phyloP scores from a whole-genome alignment of 768 basidiomycete species.

The Pulveroboletus sp. region DNA sequence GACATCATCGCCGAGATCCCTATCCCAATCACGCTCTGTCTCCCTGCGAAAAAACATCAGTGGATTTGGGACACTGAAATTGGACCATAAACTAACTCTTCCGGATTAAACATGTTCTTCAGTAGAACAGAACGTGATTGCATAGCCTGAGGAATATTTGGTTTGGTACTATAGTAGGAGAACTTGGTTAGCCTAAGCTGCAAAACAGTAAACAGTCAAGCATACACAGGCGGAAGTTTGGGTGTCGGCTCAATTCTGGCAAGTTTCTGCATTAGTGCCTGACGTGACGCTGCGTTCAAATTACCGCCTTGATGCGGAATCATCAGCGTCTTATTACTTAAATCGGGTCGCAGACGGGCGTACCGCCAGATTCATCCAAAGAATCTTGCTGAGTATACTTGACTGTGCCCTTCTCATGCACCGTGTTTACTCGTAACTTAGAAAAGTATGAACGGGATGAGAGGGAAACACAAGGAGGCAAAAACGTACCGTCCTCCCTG shows the following conservation, averaged over 20 bases:
- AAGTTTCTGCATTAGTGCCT: conserved; percentile 99
- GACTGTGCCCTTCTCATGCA: conserved; percentile 83
- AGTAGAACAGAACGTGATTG: conserved; percentile 86
- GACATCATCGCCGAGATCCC: conserved; percentile 93
- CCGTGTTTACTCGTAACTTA: conserved; percentile 85
- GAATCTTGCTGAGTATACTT: conserved; percentile 74
- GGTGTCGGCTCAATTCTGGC: conserved; percentile 81
- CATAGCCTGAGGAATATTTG: conserved; percentile 79
- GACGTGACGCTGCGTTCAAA: conserved; percentile 96
- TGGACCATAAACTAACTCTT: conserved; percentile 59
- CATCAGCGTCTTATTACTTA: conserved; percentile 9
- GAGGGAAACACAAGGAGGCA: conserved; percentile 5
- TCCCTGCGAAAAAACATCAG: conserved; percentile 54
- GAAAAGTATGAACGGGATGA: conserved; percentile 14
- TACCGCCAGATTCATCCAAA: conserved; percentile 88
- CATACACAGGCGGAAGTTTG: conserved; percentile 61
- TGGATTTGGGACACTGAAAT: not conserved
- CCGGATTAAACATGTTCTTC: conserved; percentile 97
- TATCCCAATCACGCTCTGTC: conserved; percentile 95
- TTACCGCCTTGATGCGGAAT: conserved; percentile 68
- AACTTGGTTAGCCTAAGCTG: conserved; percentile 12
- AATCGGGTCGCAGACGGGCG: conserved; percentile 9
- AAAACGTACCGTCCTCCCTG: conserved; percentile 76
- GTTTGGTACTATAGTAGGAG: conserved; percentile 50
- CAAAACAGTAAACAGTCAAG: conserved; percentile 4